Evolutionary conservation across 305 asterid species (phyloP), one percentile per base, ranked within the genome.

Genomic region (Fraxinus velutina): DNA sequence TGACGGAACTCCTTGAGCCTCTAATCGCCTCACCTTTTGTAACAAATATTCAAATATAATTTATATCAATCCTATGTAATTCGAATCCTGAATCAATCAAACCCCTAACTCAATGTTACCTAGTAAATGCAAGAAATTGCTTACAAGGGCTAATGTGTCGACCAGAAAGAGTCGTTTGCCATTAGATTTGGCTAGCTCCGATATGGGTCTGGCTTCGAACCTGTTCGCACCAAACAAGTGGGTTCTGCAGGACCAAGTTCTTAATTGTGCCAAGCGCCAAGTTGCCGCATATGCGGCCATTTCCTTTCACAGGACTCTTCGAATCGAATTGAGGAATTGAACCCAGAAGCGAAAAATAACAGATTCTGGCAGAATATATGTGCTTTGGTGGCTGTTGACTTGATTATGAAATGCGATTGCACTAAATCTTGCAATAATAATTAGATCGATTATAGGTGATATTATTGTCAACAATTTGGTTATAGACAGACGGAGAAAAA

Each of bases 1-100:
- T 22, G 97, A 82, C 30, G 95, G 97, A 83, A 95, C 88, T 0
- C 97, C 98, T 84, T 93, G 91, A 62, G 88, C 89, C 87, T 95
- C 98, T 81, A 95, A 89, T 88, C 91, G 89, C 88, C 96, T 88
- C 47, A 92, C 99, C 98, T 94, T 12, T 15, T 19, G 39, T 70
- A 29, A 29, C 42, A 70, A 29, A 30, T 70, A 70, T 70, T 30
- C 13, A 82, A 19, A 75, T 4, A 76, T 4, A 55, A 66, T 39
- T 37, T 17, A 75, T 15, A 39, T 50, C 74, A 80, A 60, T 19
- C 73, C 32, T 15, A 13, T 9, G 12, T 33, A 50, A 15, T 75
- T 74, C 57, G 17, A 44, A 42, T 24, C 30, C 36, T 17, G 36
- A 72, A 9, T 7, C 19, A 30, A 47, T 36, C 30, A 19, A 60